Percentiles rank a stretch among this genome's conserved stretches.
Evolutionary conservation across 176 grass and related monocot genomes (phyloP).

Genomic region (Avena atlantica): DNA sequence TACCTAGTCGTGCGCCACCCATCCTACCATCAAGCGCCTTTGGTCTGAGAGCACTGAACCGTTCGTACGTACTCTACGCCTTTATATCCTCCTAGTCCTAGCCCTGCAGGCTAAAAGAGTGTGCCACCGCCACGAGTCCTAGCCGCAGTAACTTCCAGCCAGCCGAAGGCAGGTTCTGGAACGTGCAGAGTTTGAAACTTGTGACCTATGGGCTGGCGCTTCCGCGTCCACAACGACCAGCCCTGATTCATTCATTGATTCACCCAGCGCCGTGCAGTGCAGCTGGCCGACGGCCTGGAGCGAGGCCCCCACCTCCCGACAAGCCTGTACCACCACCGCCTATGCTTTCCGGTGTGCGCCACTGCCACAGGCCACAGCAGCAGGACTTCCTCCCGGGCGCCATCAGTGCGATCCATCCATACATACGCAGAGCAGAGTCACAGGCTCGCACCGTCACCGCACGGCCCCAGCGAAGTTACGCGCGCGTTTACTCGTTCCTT

Average conservation of each 20-base stretch:
- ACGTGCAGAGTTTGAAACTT: no score
- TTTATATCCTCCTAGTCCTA: not conserved
- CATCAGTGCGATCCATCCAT: slow-evolving; percentile 40
- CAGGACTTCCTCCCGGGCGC: not conserved
- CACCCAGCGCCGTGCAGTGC: not conserved
- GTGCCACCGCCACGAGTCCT: not conserved
- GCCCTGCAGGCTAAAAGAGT: not conserved
- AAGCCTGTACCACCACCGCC: not conserved
- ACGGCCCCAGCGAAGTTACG: not conserved
- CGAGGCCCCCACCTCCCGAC: not conserved
- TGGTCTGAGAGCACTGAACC: not conserved
- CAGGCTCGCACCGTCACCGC: not conserved
- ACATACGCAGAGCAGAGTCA: not conserved
- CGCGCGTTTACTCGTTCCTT: slow-evolving; percentile 2
- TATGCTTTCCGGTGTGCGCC: not conserved
- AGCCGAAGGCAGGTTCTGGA: no score
- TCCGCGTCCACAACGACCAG: no score
- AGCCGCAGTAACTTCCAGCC: not conserved
- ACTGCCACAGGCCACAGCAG: not conserved
- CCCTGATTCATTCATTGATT: not conserved
- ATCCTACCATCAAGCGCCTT: not conserved
- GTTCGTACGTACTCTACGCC: not conserved
- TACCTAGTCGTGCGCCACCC: not conserved
- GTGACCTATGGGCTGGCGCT: no score
- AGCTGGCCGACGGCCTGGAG: not conserved